These are phyloP conservation scores for Pythium rishiriense DNA, from an alignment of 352 stramenopile species.

Conservation along the genomic window DNA sequence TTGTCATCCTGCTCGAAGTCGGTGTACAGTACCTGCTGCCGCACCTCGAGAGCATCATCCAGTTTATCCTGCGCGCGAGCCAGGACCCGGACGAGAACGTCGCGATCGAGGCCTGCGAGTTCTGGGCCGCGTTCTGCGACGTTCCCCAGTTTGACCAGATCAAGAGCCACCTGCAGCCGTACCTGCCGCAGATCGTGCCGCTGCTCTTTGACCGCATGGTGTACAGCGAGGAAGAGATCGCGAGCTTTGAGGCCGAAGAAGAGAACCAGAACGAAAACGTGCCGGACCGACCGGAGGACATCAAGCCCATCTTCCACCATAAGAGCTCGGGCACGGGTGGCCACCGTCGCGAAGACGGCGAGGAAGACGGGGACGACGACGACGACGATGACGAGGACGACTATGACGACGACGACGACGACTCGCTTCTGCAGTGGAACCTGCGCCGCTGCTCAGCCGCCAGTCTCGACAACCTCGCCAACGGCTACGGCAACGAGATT, in stretches of 20 bases:
- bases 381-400: conserved; percentile 90
- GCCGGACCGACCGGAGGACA: conserved; percentile 89
- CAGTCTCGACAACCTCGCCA: conserved; percentile 93
- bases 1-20: conserved; percentile 89
- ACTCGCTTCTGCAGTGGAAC: conserved; percentile 96
- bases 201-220: conserved; percentile 94
- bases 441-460: conserved; percentile 94
- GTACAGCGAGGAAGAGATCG: conserved; percentile 93
- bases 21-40: conserved; percentile 89
- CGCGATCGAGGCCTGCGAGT: conserved; percentile 89
- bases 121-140: conserved; percentile 91
- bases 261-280: conserved; percentile 85
- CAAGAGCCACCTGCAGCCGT: conserved; percentile 82
- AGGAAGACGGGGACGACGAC: conserved; percentile 36
- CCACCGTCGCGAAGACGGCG: conserved; percentile 35
- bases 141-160: conserved; percentile 91
- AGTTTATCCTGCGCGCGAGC: conserved; percentile 89
- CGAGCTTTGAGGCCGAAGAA: conserved; percentile 90
- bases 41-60: conserved; percentile 88
- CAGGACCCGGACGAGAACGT: conserved; percentile 87
- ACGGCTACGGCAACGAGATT: conserved; percentile 93
- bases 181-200: conserved; percentile 91
- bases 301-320: conserved; percentile 88
- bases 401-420: conserved; percentile 89
- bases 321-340: conserved; percentile 35